Evolutionary conservation across 2,329 filamentous ascomycete species (phyloP), one percentile per base, ranked within the genome.

Genomic region (Fusarium sp.): DNA sequence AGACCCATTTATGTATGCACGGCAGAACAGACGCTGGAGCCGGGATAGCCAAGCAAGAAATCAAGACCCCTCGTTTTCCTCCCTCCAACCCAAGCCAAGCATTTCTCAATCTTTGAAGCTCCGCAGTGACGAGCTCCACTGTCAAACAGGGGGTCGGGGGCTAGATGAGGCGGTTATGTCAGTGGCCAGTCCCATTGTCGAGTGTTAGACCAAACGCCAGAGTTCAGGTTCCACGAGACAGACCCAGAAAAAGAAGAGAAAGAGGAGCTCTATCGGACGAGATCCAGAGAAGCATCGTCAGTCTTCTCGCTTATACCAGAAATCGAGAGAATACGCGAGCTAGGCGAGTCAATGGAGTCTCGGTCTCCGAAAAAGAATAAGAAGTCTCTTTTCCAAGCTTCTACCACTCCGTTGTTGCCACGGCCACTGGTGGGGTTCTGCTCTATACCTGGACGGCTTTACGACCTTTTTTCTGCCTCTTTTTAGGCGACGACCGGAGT

Each of bases 121-220:
- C 70, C 68, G 61, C 66, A 65, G 56, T 64, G 43, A 60, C 44
- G 60, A 38, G 64, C 44, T 73, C 70, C 70, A 73, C 70, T 39
- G 36, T 40, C 39, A 69, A 64, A 66, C 70, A 69, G 59, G 70
- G 70, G 68, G 46, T 44, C 17, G 28, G 50, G 40, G 30, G 26
- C 59, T 30, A 55, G 58, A 65, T 50, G 53, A 65, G 67, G 68
- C 57, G 65, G 43, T 56, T 48, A 47, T 70, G 60, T 67, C 56
- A 70, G 52, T 70, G 67, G 56, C 51, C 54, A 65, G 40, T 49
- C 42, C 23, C 55, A 60, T 40, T 54, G 26, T 61, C 56, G 54
- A 46, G 26, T 47, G 50, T 36, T 36, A 9, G 17, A 19, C 42
- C 50, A 54, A 48, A 46, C 34, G 17, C 34, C 34, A 53, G 24